Percentiles rank a stretch among this genome's conserved stretches.
Conservation (phyloP, 2,329 filamentous ascomycete genomes). For the Cercospora sp. region DNA sequence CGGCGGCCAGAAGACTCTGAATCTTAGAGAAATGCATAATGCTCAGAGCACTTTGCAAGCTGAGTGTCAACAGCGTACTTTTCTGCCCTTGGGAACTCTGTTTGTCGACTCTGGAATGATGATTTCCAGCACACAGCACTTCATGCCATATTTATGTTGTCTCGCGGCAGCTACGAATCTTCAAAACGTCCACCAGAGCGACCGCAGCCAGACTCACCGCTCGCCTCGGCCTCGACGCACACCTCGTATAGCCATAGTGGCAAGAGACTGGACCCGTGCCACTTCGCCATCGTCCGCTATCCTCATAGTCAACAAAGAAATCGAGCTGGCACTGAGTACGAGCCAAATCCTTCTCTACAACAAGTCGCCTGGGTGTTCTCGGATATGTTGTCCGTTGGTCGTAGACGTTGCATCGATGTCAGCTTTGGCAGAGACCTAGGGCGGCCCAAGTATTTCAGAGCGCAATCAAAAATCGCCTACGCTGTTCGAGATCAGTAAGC, state of each 20-base stretch:
- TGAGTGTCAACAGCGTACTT: neutral
- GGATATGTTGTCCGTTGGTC: neutral
- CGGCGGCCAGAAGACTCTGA: neutral
- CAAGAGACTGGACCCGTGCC: neutral
- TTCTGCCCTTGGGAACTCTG: neutral
- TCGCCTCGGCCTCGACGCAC: neutral
- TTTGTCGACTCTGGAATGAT: neutral
- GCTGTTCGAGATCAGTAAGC: neutral
- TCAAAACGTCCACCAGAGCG: neutral
- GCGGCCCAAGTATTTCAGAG: neutral
- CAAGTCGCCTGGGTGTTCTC: neutral
- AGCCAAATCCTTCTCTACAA: neutral
- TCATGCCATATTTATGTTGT: neutral
- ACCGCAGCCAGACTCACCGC: neutral
- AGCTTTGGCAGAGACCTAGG: conserved; percentile 4
- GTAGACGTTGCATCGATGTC: neutral
- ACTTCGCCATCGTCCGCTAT: neutral
- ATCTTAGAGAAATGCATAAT: neutral
- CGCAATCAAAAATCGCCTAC: neutral
- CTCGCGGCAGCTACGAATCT: neutral
- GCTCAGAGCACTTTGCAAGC: neutral
- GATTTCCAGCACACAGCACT: neutral
- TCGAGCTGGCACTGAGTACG: neutral
- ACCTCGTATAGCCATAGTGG: neutral
- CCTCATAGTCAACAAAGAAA: neutral